Evolutionary conservation across 352 stramenopile genomes (phyloP), one percentile per base, ranked within the genome.

Genomic region (Pythium chondricola): DNA sequence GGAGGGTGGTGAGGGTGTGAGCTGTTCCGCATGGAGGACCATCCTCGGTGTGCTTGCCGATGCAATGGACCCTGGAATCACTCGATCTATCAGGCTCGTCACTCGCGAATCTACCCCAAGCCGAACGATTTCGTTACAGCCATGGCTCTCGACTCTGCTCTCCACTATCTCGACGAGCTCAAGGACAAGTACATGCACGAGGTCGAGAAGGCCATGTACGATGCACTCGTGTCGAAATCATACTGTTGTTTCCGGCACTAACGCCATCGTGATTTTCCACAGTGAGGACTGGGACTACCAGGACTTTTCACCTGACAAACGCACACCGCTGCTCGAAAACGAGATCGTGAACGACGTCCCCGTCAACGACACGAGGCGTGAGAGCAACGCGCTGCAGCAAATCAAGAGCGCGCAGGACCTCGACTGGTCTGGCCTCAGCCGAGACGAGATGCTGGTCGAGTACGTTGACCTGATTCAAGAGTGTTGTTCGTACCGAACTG

Each of bases 261-360:
- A n/a, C n/a, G n/a, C n/a, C n/a, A n/a, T n/a, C n/a, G n/a, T n/a
- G n/a, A n/a, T n/a, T n/a, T n/a, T n/a, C n/a, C n/a, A n/a, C 22
- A 85, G 74, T 58, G 71, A 85, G 55, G 71, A 83, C 43, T 85
- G 74, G 74, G 74, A 85, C 56, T 85, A 77, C 46, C 74, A 83
- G 48, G 69, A 81, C 50, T 85, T 85, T 38, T 75, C 71, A 4
- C 74, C 71, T 0, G 74, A 85, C 52, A 82, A 80, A 58, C 62
- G 74, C n/a, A 73, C 61, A 26, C 66, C 74, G 13, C 48, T 85
- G 35, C 63, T 85, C 0, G 74, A 82, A 4, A 68, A 78, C 37
- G 67, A 82, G 37, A 61, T 79, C 49, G 45, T 57, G 17, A 52
- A 49, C 35, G 71, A 80, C 26, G 51, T 63, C 13, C 52, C 54